These are phyloP conservation scores for Grosmannia huntii DNA, from an alignment of 2,329 filamentous ascomycete genomes.

Conservation along the genomic window DNA sequence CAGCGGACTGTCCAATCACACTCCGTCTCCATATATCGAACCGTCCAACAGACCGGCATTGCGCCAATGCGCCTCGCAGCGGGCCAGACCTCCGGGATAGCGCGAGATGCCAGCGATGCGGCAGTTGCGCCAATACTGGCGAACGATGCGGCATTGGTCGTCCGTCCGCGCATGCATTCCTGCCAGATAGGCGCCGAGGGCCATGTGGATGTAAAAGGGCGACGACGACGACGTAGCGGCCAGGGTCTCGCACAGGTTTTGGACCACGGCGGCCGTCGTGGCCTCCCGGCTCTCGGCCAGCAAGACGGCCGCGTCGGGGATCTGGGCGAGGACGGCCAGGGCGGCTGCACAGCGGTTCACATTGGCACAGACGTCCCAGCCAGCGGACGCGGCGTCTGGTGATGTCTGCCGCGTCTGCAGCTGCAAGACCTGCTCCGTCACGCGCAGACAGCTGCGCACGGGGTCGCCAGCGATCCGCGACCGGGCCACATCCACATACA, in stretches of 20 bases:
- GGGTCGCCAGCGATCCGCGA: conserved; percentile 9
- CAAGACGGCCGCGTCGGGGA: not conserved
- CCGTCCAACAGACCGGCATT: conserved; percentile 1
- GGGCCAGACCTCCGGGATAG: conserved; percentile 15
- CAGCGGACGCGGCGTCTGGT: not conserved
- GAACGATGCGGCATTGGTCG: conserved; percentile 22
- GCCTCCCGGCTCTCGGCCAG: not conserved
- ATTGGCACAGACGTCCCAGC: conserved; percentile 16
- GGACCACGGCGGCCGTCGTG: conserved; percentile 18
- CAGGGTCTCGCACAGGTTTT: conserved; percentile 22
- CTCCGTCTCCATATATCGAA: not conserved
- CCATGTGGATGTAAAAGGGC: conserved; percentile 26
- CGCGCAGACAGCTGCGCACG: conserved; percentile 12
- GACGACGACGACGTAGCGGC: conserved; percentile 19
- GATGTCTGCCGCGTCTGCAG: not conserved
- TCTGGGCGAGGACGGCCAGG: conserved; percentile 16
- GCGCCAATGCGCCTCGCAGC: conserved; percentile 9
- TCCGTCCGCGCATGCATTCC: conserved; percentile 21
- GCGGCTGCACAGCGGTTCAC: conserved; percentile 23
- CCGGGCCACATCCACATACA: conserved; percentile 22
- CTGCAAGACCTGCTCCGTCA: conserved; percentile 17
- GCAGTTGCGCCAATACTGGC: conserved; percentile 26
- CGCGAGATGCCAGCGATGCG: conserved; percentile 23
- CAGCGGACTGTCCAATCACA: not conserved
- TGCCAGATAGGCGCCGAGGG: conserved; percentile 23